phyloP scores from a whole-genome alignment of 257 asterid species.

The Solanum megistacrolobum region DNA sequence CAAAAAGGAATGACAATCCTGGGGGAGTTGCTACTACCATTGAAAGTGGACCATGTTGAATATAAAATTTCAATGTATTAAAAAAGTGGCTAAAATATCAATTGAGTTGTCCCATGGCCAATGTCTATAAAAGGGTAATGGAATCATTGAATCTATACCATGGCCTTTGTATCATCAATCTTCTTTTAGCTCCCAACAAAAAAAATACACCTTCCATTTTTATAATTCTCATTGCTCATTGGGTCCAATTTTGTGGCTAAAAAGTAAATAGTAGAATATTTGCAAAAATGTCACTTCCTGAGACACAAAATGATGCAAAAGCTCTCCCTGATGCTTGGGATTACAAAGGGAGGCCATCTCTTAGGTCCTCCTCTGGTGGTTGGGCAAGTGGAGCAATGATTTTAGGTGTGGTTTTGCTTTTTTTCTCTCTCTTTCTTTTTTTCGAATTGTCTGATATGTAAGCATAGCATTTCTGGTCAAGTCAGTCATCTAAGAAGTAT shows the following conservation, averaged over 20 bases:
- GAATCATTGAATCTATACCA: background rate
- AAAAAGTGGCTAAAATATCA: background rate
- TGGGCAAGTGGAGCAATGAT: conserved; percentile 59
- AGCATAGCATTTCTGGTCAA: background rate
- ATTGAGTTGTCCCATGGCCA: background rate
- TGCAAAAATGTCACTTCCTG: conserved; percentile 44
- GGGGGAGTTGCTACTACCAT: background rate
- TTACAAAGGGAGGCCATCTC: conserved; percentile 55
- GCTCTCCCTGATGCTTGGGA: conserved; percentile 55
- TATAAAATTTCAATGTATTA: background rate
- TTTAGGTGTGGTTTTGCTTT: conserved; percentile 20
- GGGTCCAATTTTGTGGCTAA: background rate
- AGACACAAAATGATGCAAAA: conserved; percentile 30
- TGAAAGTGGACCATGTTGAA: background rate
- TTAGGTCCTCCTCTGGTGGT: conserved; percentile 45
- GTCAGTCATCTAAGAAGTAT: background rate
- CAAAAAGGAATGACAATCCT: background rate
- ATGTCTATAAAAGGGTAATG: conserved; percentile 16
- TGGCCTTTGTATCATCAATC: background rate
- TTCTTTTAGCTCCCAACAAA: background rate
- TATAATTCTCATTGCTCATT: background rate
- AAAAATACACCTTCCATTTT: background rate
- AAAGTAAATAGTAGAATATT: background rate
- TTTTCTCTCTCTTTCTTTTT: too few species aligned
- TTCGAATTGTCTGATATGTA: background rate